Evolutionary conservation across 2,329 filamentous ascomycete species (phyloP).

Genomic region (Helminthosporium solani): DNA sequence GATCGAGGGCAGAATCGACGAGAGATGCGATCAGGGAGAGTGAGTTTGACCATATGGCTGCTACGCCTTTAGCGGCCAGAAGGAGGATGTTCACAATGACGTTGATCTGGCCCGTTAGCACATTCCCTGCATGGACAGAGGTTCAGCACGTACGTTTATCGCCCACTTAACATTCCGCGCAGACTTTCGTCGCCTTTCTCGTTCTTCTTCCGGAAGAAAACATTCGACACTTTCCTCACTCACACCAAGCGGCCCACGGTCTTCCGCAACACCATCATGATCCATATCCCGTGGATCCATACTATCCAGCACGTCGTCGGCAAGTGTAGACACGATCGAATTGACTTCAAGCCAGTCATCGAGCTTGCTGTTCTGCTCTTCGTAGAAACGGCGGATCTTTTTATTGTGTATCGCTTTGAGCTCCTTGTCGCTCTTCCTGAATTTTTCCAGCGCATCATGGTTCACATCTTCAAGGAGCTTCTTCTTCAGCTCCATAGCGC

Average conservation of each 20-base stretch:
- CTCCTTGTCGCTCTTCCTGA: slow-evolving; percentile 54
- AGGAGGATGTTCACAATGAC: slow-evolving; percentile 61
- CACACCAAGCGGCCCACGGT: slow-evolving; percentile 52
- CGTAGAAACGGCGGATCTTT: slow-evolving; percentile 56
- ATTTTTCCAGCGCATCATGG: slow-evolving; percentile 50
- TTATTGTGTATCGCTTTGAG: slow-evolving; percentile 55
- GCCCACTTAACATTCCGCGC: slow-evolving; percentile 56
- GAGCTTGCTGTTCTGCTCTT: slow-evolving; percentile 55
- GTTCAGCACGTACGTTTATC: slow-evolving; percentile 48
- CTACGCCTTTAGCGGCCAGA: slow-evolving; percentile 57
- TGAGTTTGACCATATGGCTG: slow-evolving; percentile 57
- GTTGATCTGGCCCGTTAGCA: slow-evolving; percentile 49
- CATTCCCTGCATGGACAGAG: neutral
- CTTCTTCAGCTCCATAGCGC: slow-evolving; percentile 51
- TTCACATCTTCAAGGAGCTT: slow-evolving; percentile 51
- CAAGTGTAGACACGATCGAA: slow-evolving; percentile 56
- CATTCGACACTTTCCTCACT: slow-evolving; percentile 54
- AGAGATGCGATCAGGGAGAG: slow-evolving; percentile 63
- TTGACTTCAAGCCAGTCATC: slow-evolving; percentile 63
- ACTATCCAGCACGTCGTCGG: slow-evolving; percentile 61
- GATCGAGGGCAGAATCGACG: slow-evolving; percentile 61
- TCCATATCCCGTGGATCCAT: slow-evolving; percentile 59
- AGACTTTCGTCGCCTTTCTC: slow-evolving; percentile 49
- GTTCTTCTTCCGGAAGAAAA: slow-evolving; percentile 58
- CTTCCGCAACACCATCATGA: slow-evolving; percentile 57